Evolutionary conservation across 257 asterid species (phyloP), one percentile per base, ranked within the genome.

Genomic region (Vinca minor): DNA sequence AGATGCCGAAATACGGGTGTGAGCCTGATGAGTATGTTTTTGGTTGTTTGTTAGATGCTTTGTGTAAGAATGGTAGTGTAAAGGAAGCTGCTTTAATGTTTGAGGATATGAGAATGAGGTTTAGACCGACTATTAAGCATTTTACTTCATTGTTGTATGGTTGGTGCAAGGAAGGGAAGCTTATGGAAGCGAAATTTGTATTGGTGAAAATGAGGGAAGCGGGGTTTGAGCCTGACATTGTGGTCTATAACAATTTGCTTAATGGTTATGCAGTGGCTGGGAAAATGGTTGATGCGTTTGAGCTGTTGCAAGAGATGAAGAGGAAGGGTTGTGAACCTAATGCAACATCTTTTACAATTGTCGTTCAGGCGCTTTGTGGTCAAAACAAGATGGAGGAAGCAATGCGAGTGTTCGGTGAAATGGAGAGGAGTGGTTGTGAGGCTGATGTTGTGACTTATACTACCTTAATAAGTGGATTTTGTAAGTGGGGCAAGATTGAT

Each of bases 161-260:
- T 66, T 91, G 98, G 98, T 91, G 96, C 63, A 88, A 80, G 70
- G 95, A 86, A 79, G 98, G 96, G 20, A 91, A 88, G 72, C 71
- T 91, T 47, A 69, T 82, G 82, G 96, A 91, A 79, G 98, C 96
- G 0, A 91, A 91, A 79, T 69, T 76, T 12, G 91, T 86, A 66
- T 73, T 91, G 86, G 73, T 84, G 50, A 87, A 82, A 72, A 88
- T 92, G 98, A 85, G 79, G 76, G 95, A 88, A 73, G 96, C 94
- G 1, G 96, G 96, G 21, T 85, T 89, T 69, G 87, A 85, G 80
- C 95, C 96, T 12, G 96, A 91, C 65, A 72, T 85, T 70, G 98
- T 92, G 68, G 95, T 92, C 52, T 92, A 88, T 70, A 89, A 92
- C 72, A 92, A 82, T 73, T 76, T 91, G 77, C 95, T 91, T 4